These are phyloP conservation scores for Suillus lakei DNA, from an alignment of 768 basidiomycete genomes.

Conservation along the genomic window DNA sequence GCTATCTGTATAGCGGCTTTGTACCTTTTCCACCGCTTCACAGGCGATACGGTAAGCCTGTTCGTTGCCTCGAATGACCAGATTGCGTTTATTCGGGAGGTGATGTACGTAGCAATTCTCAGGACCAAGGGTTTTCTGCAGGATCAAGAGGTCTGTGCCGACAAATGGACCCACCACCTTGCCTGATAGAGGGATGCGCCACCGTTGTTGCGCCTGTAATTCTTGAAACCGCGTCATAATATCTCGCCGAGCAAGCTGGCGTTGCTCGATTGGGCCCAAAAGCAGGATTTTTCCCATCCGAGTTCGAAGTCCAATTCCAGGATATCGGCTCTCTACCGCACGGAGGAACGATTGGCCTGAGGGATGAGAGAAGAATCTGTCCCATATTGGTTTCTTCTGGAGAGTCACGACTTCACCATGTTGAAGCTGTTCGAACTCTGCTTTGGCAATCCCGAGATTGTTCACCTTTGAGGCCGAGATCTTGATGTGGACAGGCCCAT, in stretches of 20 bases:
- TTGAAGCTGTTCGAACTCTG: slow-evolving; percentile 62
- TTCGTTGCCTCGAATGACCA: slow-evolving; percentile 63
- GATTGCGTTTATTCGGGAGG: slow-evolving; percentile 35
- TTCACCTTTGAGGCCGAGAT: slow-evolving; percentile 55
- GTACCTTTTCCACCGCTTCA: slow-evolving; percentile 46
- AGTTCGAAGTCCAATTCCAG: slow-evolving; percentile 44
- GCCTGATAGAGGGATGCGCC: slow-evolving; percentile 51
- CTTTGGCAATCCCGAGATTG: slow-evolving; percentile 59
- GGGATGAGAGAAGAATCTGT: slow-evolving; percentile 56
- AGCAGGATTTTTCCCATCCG: slow-evolving; percentile 47
- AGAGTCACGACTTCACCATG: slow-evolving; percentile 62
- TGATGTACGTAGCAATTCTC: slow-evolving; percentile 61
- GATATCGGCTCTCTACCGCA: slow-evolving; percentile 42
- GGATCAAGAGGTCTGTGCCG: slow-evolving; percentile 45
- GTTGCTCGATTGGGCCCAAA: slow-evolving; percentile 51
- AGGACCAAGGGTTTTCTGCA: slow-evolving; percentile 55
- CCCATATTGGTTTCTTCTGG: slow-evolving; percentile 64
- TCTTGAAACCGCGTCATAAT: slow-evolving; percentile 54
- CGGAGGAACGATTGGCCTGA: slow-evolving; percentile 51
- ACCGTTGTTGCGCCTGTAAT: slow-evolving; percentile 47
- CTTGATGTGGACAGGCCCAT: slow-evolving; percentile 42
- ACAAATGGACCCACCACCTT: slow-evolving; percentile 51
- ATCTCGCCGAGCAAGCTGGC: slow-evolving; percentile 44
- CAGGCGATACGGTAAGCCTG: slow-evolving; percentile 38
- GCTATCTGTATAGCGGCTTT: slow-evolving; percentile 23